A percentile compares a stretch with the other conserved stretches of the same genome.
phyloP scores from a whole-genome alignment of 148 eudicot species.

The Rhododendron ferrugineum region DNA sequence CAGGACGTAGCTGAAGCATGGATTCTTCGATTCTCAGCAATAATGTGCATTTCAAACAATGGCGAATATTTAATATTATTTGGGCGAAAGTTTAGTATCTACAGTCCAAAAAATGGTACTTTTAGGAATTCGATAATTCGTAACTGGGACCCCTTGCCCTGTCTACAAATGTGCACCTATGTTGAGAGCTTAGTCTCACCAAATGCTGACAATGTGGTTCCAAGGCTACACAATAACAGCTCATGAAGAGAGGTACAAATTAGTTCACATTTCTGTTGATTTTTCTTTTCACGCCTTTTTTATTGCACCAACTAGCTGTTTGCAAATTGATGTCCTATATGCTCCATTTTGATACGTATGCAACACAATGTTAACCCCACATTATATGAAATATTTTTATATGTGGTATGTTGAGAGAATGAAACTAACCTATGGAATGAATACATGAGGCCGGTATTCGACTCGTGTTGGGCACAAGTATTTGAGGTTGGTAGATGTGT shows the following conservation, averaged over 20 bases:
- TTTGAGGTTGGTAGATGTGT: not conserved
- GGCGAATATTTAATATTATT: constrained; percentile 25
- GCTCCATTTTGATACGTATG: not conserved
- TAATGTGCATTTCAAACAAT: constrained; percentile 8
- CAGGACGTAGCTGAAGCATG: constrained; percentile 12
- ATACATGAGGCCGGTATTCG: not conserved
- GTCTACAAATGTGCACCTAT: constrained; percentile 14
- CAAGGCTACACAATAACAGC: not conserved
- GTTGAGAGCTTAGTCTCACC: constrained; percentile 29
- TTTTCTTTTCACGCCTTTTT: not conserved
- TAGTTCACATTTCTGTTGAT: not conserved
- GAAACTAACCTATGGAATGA: not conserved
- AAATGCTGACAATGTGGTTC: not conserved
- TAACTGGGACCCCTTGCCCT: constrained; percentile 3
- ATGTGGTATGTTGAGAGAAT: not conserved
- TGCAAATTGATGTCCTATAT: not conserved
- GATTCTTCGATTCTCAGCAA: not conserved
- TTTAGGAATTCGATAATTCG: constrained; percentile 4
- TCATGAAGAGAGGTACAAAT: not conserved
- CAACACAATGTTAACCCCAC: not conserved
- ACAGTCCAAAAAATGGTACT: not conserved
- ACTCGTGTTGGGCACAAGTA: not conserved
- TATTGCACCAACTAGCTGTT: not conserved
- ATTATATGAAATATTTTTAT: not conserved
- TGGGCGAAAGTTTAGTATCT: not conserved